A percentile compares a stretch with the other conserved stretches of the same genome.
Evolutionary conservation across 352 stramenopile species (phyloP).

Genomic region (Phytophthora pluvialis): DNA sequence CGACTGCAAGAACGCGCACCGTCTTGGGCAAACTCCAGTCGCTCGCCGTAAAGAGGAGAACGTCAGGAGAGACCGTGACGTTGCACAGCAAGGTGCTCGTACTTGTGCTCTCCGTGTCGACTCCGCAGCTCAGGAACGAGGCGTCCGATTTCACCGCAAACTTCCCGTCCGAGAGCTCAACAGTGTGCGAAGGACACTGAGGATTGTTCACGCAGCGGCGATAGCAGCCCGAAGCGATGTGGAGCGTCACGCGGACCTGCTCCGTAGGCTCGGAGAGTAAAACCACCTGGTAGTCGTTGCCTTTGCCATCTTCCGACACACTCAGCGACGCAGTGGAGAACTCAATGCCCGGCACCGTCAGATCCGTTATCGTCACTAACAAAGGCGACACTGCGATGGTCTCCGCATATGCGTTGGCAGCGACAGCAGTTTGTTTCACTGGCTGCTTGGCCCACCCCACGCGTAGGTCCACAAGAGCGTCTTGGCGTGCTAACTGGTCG

Average conservation of each 20-base stretch:
- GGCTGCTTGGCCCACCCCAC: constrained; percentile 49
- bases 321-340: constrained; percentile 71
- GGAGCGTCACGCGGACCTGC: constrained; percentile 51
- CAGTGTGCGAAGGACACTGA: constrained; percentile 44
- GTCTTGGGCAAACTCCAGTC: constrained; percentile 75
- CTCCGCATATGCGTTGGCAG: constrained; percentile 39
- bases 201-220: constrained; percentile 42
- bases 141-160: constrained; percentile 5
- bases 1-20: constrained; percentile 70
- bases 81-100: constrained; percentile 57
- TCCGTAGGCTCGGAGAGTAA: constrained; percentile 68
- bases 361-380: constrained; percentile 45
- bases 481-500: constrained; percentile 15
- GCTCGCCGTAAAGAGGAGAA: constrained; percentile 51
- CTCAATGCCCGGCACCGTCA: constrained; percentile 64
- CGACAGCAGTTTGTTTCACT: constrained; percentile 24
- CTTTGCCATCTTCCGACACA: constrained; percentile 70
- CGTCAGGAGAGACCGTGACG: constrained; percentile 57
- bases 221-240: constrained; percentile 65
- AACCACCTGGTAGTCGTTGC: constrained; percentile 78
- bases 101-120: constrained; percentile 25
- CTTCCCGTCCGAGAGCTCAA: constrained; percentile 15
- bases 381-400: constrained; percentile 27
- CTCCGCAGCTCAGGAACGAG: constrained; percentile 32
- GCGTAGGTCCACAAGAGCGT: constrained; percentile 36